Base-by-base conservation (phyloP, 2,329 filamentous ascomycete genomes). In the Apiospora sp. region DNA sequence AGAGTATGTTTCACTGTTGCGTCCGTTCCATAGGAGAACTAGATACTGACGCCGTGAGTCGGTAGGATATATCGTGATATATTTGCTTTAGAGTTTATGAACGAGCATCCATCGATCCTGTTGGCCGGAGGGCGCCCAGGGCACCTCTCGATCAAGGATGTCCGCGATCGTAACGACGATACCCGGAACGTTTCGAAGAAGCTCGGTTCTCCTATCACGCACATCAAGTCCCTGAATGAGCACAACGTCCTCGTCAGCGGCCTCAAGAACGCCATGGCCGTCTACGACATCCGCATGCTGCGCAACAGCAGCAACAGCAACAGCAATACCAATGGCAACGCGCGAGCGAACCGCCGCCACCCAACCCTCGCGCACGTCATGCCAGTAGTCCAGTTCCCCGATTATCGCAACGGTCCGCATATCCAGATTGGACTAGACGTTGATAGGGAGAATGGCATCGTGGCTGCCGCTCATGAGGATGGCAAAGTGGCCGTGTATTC, bases 211-310 rank as follows among this genome's bases (percentile, higher is more conserved):
- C 76, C 85, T 27, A 83, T 89, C 68, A 83, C 87, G 0, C 87
- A 89, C 72, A 78, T 91, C 44, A 84, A 83, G 46, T 84, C 86
- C 70, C 76, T 90, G 1, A 84, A 86, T 68, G 79, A 81, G 10
- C 80, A 89, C 75, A 85, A 87, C 64, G 81, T 91, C 27, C 81
- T 92, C 2, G 86, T 87, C 4, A 86, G 88, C 0, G 89, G 89
- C 0, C 80, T 90, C 1, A 76, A 80, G 44, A 84, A 83, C 77
- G 82, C 77, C 71, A 87, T 92, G 82, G 83, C 83, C 1, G 80
- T 91, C 6, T 92, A 90, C 76, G 90, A 92, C 74, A 74, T 88
- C 44, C 88, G 90, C 1, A 89, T 84, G 75, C 49, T 72, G 64
- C 34, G 67, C 41, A 72, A 76, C 30, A 71, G 64, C 37, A 58